Conservation (phyloP, 257 asterid genomes). For the Cynanchum wilfordii region DNA sequence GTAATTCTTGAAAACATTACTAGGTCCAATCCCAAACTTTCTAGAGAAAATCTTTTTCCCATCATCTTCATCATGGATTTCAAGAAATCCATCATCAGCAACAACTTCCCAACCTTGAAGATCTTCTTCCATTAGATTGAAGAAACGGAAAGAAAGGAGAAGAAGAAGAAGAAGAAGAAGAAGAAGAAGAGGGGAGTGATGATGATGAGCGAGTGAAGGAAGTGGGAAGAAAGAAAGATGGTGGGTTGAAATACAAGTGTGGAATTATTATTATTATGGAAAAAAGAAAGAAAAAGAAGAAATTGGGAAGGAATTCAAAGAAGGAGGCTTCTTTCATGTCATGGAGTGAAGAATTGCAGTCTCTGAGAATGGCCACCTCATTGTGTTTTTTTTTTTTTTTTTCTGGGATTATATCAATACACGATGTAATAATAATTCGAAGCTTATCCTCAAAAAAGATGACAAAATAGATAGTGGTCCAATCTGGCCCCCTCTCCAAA, state of each 20-base stretch:
- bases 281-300: too few species aligned
- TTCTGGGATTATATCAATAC: not conserved
- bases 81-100: slow-evolving; percentile 62
- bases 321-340: slow-evolving; percentile 35
- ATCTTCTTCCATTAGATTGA: slow-evolving; percentile 26
- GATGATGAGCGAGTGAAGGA: not conserved
- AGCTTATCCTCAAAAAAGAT: slow-evolving; percentile 22
- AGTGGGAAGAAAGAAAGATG: not conserved
- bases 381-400: slow-evolving; percentile 23
- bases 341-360: slow-evolving; percentile 20
- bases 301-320: slow-evolving; percentile 17
- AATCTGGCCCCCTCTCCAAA: slow-evolving; percentile 4
- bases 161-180: accelerated
- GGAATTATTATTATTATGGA: too few species aligned
- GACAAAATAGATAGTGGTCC: slow-evolving; percentile 21
- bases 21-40: slow-evolving; percentile 20
- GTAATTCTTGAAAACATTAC: slow-evolving; percentile 41
- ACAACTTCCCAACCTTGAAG: slow-evolving; percentile 81
- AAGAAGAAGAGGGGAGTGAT: not conserved
- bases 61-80: slow-evolving; percentile 48
- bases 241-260: not conserved
- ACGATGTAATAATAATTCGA: slow-evolving; percentile 10
- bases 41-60: slow-evolving; percentile 47
- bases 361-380: slow-evolving; percentile 9
- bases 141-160: not conserved